A percentile compares a stretch with the other conserved stretches of the same genome.
Conservation (phyloP, 306 rosid species). For the Casuarina glauca region DNA sequence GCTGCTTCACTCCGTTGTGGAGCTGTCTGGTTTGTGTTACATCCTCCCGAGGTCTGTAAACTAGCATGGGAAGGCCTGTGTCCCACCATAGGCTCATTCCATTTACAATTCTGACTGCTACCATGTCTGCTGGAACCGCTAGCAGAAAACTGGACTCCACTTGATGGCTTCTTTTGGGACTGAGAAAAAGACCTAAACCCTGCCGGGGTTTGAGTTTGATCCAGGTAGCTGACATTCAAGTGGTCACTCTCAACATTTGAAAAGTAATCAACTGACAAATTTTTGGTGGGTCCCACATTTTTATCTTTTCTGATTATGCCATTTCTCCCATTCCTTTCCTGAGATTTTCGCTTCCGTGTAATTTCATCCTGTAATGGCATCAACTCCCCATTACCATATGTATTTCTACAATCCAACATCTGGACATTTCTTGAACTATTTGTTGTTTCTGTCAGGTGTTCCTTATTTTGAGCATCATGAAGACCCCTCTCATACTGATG, state of each 20-base stretch:
- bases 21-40: constrained; percentile 52
- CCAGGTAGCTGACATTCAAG: constrained; percentile 35
- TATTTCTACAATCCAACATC: constrained; percentile 33
- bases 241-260: constrained; percentile 44
- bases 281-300: constrained; percentile 50
- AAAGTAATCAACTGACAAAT: constrained; percentile 49
- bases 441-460: constrained; percentile 36
- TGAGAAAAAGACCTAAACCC: constrained; percentile 49
- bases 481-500: constrained; percentile 83
- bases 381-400: constrained; percentile 39
- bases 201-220: constrained; percentile 43
- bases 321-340: constrained; percentile 46
- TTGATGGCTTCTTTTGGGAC: constrained; percentile 58
- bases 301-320: constrained; percentile 38
- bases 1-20: constrained; percentile 54
- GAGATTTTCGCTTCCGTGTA: constrained; percentile 44
- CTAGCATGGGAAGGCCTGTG: constrained; percentile 46
- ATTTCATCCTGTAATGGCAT: constrained; percentile 42
- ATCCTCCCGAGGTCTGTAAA: constrained; percentile 53
- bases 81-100: constrained; percentile 49
- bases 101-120: constrained; percentile 50
- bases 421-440: constrained; percentile 47
- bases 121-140: constrained; percentile 47
- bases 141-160: constrained; percentile 56
- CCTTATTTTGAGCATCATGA: constrained; percentile 51